Evolutionary conservation across 2,329 filamentous ascomycete genomes (phyloP).

Genomic region (Polychaeton citri): DNA sequence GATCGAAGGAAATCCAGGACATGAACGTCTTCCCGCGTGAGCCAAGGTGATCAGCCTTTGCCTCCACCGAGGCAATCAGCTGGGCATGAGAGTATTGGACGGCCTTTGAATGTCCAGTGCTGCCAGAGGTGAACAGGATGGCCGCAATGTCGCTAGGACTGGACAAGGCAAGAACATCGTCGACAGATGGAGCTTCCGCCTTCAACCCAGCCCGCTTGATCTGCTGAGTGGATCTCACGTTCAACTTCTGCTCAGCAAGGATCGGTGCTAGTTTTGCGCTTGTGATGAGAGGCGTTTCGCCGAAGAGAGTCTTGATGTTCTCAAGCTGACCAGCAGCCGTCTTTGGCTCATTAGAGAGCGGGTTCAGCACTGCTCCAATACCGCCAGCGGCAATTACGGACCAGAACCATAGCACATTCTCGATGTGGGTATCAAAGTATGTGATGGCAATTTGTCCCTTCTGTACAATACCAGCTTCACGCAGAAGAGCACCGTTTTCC

Average conservation of each 20-base stretch:
- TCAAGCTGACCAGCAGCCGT: slow-evolving; percentile 10
- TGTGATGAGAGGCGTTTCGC: slow-evolving; percentile 3
- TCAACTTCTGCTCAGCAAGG: slow-evolving; percentile 5
- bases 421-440: slow-evolving; percentile 2
- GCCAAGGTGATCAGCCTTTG: slow-evolving; percentile 4
- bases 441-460: slow-evolving; percentile 2
- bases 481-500: slow-evolving; percentile 6
- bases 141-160: slow-evolving; percentile 4
- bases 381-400: slow-evolving; percentile 4
- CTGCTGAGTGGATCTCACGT: slow-evolving; percentile 5
- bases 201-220: slow-evolving; percentile 1
- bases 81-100: slow-evolving; percentile 11
- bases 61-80: slow-evolving; percentile 7
- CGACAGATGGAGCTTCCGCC: neutral
- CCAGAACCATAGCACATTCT: slow-evolving; percentile 3
- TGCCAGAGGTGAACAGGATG: slow-evolving; percentile 12
- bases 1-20: slow-evolving; percentile 41
- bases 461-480: slow-evolving; percentile 7
- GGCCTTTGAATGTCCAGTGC: slow-evolving; percentile 11
- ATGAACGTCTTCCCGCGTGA: slow-evolving; percentile 15
- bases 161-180: neutral
- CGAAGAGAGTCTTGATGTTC: slow-evolving; percentile 7
- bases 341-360: slow-evolving; percentile 10
- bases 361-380: slow-evolving; percentile 7
- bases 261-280: slow-evolving; percentile 7